Base-by-base conservation (phyloP, 257 asterid species). In the Pogostemon cablin region DNA sequence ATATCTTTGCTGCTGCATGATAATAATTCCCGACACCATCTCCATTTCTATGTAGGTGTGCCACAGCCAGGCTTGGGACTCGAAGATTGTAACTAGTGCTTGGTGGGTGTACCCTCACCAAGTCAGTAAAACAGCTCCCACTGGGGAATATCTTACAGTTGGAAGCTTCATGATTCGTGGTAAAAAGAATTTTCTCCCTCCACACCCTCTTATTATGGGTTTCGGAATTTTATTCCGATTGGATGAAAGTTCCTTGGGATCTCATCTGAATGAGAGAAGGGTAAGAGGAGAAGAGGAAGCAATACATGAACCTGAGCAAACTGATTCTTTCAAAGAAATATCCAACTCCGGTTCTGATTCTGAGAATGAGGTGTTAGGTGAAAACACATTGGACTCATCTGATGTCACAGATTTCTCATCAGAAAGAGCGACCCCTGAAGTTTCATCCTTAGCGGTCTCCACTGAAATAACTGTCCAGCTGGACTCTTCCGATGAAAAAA, bases 111-210 rank as follows among this genome's bases (percentile, higher is more conserved):
- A 91, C 65, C 96, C 96, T 71, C 84, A 95, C 79, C 99, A 95
- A 85, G 99, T 95, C 77, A 95, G 96, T 73, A 95, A 91, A 84
- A 91, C 98, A 62, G 99, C 99, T 73, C 99, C 99, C 49, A 91
- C 96, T 2, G 99, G 99, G 63, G 99, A 95, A 78, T 95, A 91
- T 85, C 92, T 95, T 72, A 91, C 98, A 20, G 98, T 88, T 60
- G 99, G 99, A 76, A 95, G 99, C 88, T 95, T 95, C 90, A 95
- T 95, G 99, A 87, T 95, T 71, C 99, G 99, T 65, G 98, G 98
- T 38, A 95, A 86, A 81, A 91, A 95, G 87, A 95, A 95, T 76
- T 95, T 86, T 84, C 99, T 95, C 74, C 98, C 98, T 53, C 98
- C 99, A 47, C 88, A 81, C 72, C 99, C 99, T 69, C 93, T 95